These are phyloP conservation scores for Rhodotorula sp. DNA, from an alignment of 1,284 basidiomycete species.

Conservation along the genomic window DNA sequence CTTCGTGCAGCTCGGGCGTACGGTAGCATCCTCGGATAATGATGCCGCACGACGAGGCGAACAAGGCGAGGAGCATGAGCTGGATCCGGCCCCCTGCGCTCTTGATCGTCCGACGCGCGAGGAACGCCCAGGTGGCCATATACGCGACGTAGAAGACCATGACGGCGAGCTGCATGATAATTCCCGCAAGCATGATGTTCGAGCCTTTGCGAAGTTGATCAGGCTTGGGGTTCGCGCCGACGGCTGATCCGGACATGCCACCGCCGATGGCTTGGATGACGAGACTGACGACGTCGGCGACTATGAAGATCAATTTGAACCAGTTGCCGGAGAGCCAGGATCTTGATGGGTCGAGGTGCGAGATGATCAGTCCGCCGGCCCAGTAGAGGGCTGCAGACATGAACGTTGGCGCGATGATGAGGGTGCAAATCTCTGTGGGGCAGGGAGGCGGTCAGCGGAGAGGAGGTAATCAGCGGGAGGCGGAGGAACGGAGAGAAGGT, in stretches of 20 bases:
- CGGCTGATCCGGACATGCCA: constrained; percentile 44
- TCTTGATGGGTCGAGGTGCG: constrained; percentile 44
- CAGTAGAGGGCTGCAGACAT: constrained; percentile 48
- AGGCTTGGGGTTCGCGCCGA: not conserved
- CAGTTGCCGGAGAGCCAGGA: constrained; percentile 44
- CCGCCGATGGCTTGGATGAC: constrained; percentile 53
- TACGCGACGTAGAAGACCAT: constrained; percentile 48
- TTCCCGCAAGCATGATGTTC: constrained; percentile 51
- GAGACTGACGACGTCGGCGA: constrained; percentile 50
- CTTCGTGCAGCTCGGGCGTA: constrained; percentile 26
- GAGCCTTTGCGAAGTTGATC: constrained; percentile 5
- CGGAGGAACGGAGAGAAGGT: not conserved
- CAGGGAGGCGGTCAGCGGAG: not conserved
- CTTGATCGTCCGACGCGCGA: not conserved
- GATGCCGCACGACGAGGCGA: constrained; percentile 5
- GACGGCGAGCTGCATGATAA: constrained; percentile 49
- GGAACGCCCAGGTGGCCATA: constrained; percentile 32
- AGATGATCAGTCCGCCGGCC: constrained; percentile 49
- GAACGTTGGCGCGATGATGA: constrained; percentile 51
- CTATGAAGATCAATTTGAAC: constrained; percentile 50
- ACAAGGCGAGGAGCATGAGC: constrained; percentile 10
- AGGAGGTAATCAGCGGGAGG: not conserved
- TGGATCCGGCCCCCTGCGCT: not conserved
- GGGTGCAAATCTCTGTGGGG: constrained; percentile 8
- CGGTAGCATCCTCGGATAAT: constrained; percentile 33